Evolutionary conservation across 75 land plant species (phyloP), one percentile per base, ranked within the genome.

Genomic region (Larix kaempferi): DNA sequence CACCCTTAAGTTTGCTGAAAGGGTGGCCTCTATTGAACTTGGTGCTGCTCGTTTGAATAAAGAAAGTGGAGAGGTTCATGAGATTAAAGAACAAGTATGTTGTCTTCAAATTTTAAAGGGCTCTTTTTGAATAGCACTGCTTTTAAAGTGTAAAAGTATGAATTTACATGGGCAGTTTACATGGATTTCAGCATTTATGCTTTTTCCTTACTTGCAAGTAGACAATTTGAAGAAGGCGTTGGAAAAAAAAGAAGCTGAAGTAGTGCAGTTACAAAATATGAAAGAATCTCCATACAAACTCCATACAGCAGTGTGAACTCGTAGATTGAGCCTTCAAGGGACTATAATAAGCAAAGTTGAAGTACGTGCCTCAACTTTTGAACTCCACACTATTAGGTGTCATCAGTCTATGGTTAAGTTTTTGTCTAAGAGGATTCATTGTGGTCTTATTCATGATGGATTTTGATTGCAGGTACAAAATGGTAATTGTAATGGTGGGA

Each of bases 1-100:
- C 76, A 92, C 95, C 19, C 72, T 92, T 63, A 92, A 92, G 64
- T 92, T 92, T 79, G 95, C 95, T 60, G 91, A 92, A 76, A 82
- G 93, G 74, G 93, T 83, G 21, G 84, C 95, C 15, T 77, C 92
- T 56, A 91, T 92, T 75, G 95, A 92, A 76, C 89, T 92, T 76
- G 95, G 95, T 65, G 81, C 93, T 79, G 90, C 95, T 71, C 85
- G 88, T 59, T 15, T 75, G 60, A 90, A 92, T 78, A 90, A 88
- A 75, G 90, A 92, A 76, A 90, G 85, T 73, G 61, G 67, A 54
- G 91, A 90, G 76, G 81, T 92, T 39, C 80, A 82, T 58, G 89
- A 90, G 54, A 88, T 90, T 13, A 88, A 83, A 75, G 88, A 84
- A 66, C 86, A 92, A 89, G 95, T 92, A 59, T 78, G 27, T 49